Conservation (phyloP, 768 basidiomycete genomes). For the Hygrocybe coccinea region DNA sequence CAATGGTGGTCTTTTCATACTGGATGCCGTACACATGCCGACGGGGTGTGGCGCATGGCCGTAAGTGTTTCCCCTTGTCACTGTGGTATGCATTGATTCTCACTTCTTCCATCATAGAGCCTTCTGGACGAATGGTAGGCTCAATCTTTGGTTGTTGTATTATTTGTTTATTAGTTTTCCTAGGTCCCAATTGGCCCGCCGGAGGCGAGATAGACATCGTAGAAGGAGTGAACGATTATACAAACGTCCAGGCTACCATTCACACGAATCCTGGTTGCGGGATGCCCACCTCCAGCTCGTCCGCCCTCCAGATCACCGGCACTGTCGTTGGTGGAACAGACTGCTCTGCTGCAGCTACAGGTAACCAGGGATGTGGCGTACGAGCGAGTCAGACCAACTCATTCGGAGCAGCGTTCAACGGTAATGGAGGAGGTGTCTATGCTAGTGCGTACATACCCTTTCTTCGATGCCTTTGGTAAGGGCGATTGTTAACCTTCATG, state of each 20-base stretch:
- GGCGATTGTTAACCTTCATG: slow-evolving; percentile 1
- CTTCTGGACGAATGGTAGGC: slow-evolving; percentile 45
- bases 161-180: background rate
- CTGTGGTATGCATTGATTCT: background rate
- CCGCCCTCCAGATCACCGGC: slow-evolving; percentile 53
- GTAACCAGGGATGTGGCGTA: slow-evolving; percentile 79
- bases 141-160: background rate
- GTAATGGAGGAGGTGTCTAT: slow-evolving; percentile 82
- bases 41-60: slow-evolving; percentile 89
- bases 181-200: slow-evolving; percentile 51
- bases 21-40: slow-evolving; percentile 88
- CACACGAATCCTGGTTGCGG: slow-evolving; percentile 73
- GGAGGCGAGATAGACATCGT: slow-evolving; percentile 79
- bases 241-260: slow-evolving; percentile 75
- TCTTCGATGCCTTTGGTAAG: background rate
- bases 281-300: slow-evolving; percentile 45
- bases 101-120: slow-evolving; percentile 28
- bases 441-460: slow-evolving; percentile 57
- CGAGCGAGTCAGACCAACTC: slow-evolving; percentile 55
- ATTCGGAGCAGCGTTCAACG: slow-evolving; percentile 85
- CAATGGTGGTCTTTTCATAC: slow-evolving; percentile 65
- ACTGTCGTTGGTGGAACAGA: slow-evolving; percentile 64
- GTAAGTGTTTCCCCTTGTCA: slow-evolving; percentile 28
- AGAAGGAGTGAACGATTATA: slow-evolving; percentile 79
- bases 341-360: slow-evolving; percentile 64